phyloP scores from a whole-genome alignment of 768 basidiomycete species.

The Trametes cingulata region DNA sequence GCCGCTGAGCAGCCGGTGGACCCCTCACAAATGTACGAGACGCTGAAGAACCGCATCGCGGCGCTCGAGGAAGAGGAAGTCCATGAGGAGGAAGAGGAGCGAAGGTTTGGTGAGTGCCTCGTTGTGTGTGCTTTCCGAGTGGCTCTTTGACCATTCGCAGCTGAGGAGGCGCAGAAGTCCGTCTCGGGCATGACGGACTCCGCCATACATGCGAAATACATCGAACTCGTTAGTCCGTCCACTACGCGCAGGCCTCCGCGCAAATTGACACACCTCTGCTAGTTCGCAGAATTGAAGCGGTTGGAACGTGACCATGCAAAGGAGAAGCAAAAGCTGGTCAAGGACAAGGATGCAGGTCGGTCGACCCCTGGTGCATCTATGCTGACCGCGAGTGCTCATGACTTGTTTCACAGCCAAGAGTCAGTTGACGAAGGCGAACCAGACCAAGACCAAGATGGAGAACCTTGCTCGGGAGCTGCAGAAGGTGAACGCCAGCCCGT shows the following conservation, averaged over 20 bases:
- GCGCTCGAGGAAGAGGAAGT: constrained; percentile 88
- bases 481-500: constrained; percentile 54
- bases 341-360: constrained; percentile 88
- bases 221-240: constrained; percentile 69
- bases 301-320: constrained; percentile 87
- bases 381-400: neutral
- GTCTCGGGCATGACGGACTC: constrained; percentile 83
- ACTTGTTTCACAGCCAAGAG: constrained; percentile 55
- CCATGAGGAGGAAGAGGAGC: constrained; percentile 85
- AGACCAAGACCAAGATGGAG: constrained; percentile 88
- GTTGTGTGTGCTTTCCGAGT: constrained; percentile 24
- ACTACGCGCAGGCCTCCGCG: constrained; percentile 16
- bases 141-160: constrained; percentile 39
- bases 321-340: constrained; percentile 87
- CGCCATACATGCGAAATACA: constrained; percentile 82
- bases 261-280: constrained; percentile 10
- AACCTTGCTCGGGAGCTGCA: constrained; percentile 86
- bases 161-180: constrained; percentile 85
- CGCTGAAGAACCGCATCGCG: constrained; percentile 84
- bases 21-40: constrained; percentile 86
- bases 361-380: constrained; percentile 12
- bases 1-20: constrained; percentile 74
- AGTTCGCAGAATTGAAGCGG: constrained; percentile 90
- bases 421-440: constrained; percentile 84
- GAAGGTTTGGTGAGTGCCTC: constrained; percentile 61